Conservation (phyloP, 371 early-diverging fungal genomes). For the Mortierella sp. region DNA sequence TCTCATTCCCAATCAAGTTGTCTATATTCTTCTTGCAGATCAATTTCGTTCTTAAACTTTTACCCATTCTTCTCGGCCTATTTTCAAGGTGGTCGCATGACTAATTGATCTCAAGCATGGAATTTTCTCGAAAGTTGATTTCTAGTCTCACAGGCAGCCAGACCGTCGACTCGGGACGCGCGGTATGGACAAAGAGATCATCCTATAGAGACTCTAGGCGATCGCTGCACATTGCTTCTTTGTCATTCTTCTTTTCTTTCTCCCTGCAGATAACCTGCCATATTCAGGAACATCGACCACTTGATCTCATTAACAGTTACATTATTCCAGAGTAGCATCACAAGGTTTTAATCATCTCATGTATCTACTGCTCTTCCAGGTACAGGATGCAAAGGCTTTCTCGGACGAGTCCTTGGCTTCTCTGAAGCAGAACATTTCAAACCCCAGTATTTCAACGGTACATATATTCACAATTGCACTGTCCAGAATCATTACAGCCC, state of each 20-base stretch:
- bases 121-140: conserved; percentile 39
- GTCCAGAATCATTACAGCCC: too few species aligned
- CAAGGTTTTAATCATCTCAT: background rate
- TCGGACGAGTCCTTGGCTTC: conserved; percentile 37
- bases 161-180: conserved; percentile 17
- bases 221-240: background rate
- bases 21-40: background rate
- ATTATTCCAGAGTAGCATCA: background rate
- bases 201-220: background rate
- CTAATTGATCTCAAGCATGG: conserved; percentile 19
- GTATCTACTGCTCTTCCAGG: conserved; percentile 2
- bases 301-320: background rate
- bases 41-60: background rate
- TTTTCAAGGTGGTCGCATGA: background rate
- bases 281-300: too few species aligned
- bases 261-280: background rate
- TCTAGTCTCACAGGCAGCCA: conserved; percentile 32
- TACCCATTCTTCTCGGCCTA: background rate
- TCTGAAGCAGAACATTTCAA: conserved; percentile 38
- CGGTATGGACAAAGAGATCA: conserved; percentile 2
- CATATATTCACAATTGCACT: too few species aligned
- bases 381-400: conserved; percentile 41
- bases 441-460: conserved; percentile 50
- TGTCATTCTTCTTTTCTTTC: background rate
- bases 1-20: background rate